phyloP scores from a whole-genome alignment of 805 yeast genomes.

The Metschnikowia henanensis region DNA sequence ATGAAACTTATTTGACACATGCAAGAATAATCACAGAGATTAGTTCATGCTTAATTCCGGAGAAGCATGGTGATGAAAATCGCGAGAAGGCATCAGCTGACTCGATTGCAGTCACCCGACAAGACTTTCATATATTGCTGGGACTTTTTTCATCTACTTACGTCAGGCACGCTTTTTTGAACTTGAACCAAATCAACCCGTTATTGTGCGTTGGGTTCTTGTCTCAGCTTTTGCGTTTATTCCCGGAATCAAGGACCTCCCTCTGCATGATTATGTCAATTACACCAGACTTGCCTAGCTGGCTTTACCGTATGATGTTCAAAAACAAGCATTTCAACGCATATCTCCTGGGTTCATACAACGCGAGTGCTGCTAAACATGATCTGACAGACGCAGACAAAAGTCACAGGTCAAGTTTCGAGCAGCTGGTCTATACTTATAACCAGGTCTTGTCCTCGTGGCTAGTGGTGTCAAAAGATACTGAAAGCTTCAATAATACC shows the following conservation, averaged over 20 bases:
- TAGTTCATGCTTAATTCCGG: too few species aligned
- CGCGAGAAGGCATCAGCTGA: too few species aligned
- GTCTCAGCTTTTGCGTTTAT: constrained; percentile 34
- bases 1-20: constrained; percentile 4
- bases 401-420: constrained; percentile 20
- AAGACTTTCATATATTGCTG: constrained; percentile 1
- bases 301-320: constrained; percentile 30
- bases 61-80: too few species aligned
- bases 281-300: constrained; percentile 38
- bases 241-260: constrained; percentile 37
- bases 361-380: not conserved
- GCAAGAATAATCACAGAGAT: constrained; percentile 7
- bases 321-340: constrained; percentile 17
- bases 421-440: constrained; percentile 46
- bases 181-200: not conserved
- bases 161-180: constrained; percentile 5
- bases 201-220: constrained; percentile 20
- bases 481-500: constrained; percentile 49
- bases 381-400: not conserved
- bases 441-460: constrained; percentile 67
- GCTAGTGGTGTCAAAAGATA: constrained; percentile 65
- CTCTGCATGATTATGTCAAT: constrained; percentile 43
- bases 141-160: constrained; percentile 4
- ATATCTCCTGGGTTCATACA: not conserved
- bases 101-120: constrained; percentile 1